Percentiles rank a stretch among this genome's conserved stretches.
These are phyloP conservation scores for Serendipita sp. DNA, from an alignment of 768 basidiomycete genomes.

Conservation along the genomic window DNA sequence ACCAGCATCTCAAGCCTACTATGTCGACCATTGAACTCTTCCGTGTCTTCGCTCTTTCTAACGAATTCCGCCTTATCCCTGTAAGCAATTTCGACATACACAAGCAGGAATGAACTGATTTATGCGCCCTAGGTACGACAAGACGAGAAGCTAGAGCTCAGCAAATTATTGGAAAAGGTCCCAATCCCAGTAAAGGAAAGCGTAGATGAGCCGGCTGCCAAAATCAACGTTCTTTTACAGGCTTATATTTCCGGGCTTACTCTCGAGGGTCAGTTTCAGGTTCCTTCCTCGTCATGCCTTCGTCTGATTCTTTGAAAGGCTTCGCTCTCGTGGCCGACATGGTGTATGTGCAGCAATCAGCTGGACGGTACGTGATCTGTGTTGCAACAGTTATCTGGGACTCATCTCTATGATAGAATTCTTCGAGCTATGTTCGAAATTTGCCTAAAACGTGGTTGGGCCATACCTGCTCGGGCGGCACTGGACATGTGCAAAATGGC, in stretches of 20 bases:
- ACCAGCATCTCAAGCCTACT: slow-evolving; percentile 75
- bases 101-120: slow-evolving; percentile 6
- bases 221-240: slow-evolving; percentile 92
- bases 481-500: slow-evolving; percentile 95
- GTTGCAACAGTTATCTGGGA: not conserved
- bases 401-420: slow-evolving; percentile 35
- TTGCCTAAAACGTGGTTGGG: slow-evolving; percentile 96
- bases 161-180: slow-evolving; percentile 81
- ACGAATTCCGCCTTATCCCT: slow-evolving; percentile 88
- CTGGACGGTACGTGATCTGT: slow-evolving; percentile 50
- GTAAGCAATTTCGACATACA: slow-evolving; percentile 18
- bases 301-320: slow-evolving; percentile 24
- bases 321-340: slow-evolving; percentile 80
- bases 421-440: slow-evolving; percentile 96
- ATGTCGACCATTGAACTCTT: slow-evolving; percentile 87
- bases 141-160: slow-evolving; percentile 81
- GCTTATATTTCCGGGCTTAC: slow-evolving; percentile 90
- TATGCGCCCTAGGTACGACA: slow-evolving; percentile 40
- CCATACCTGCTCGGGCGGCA: slow-evolving; percentile 78
- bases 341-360: slow-evolving; percentile 96
- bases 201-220: slow-evolving; percentile 91
- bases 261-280: slow-evolving; percentile 50
- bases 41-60: slow-evolving; percentile 86
- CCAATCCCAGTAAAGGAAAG: slow-evolving; percentile 95
- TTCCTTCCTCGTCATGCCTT: not conserved